phyloP scores from a whole-genome alignment of 2,329 filamentous ascomycete species.

The Juglanconis oblonga region DNA sequence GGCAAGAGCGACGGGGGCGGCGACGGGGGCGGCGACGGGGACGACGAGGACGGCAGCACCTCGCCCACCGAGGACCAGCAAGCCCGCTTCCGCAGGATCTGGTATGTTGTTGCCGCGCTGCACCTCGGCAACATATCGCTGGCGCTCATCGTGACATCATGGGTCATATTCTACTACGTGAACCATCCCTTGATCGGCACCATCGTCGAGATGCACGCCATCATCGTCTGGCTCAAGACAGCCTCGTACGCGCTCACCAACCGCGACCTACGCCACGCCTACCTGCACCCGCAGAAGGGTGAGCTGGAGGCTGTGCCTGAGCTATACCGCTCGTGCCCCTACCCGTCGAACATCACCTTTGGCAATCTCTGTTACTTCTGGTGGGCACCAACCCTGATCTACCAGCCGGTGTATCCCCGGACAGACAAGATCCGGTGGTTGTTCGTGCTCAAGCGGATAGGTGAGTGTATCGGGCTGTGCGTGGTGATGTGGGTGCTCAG shows the following conservation, averaged over 20 bases:
- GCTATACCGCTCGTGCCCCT: constrained; percentile 79
- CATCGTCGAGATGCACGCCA: constrained; percentile 82
- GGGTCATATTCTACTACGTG: constrained; percentile 85
- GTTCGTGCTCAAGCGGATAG: constrained; percentile 80
- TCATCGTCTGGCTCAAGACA: constrained; percentile 95
- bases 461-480: constrained; percentile 72
- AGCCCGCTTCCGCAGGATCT: constrained; percentile 68
- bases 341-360: constrained; percentile 87
- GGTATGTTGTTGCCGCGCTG: constrained; percentile 75
- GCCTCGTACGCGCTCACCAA: constrained; percentile 97
- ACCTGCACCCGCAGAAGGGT: constrained; percentile 69
- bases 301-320: constrained; percentile 71
- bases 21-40: constrained; percentile 43
- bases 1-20: neutral
- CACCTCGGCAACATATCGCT: constrained; percentile 82
- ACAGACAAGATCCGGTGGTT: constrained; percentile 78
- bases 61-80: constrained; percentile 60
- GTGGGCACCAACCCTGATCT: constrained; percentile 95
- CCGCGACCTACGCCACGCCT: constrained; percentile 87
- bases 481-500: constrained; percentile 95
- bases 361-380: constrained; percentile 91
- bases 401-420: constrained; percentile 93
- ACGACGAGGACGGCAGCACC: constrained; percentile 48
- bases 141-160: constrained; percentile 76
- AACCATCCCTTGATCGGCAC: constrained; percentile 93